Conservation (phyloP, 345 rosid genomes). For the Anastatica hierochuntica region DNA sequence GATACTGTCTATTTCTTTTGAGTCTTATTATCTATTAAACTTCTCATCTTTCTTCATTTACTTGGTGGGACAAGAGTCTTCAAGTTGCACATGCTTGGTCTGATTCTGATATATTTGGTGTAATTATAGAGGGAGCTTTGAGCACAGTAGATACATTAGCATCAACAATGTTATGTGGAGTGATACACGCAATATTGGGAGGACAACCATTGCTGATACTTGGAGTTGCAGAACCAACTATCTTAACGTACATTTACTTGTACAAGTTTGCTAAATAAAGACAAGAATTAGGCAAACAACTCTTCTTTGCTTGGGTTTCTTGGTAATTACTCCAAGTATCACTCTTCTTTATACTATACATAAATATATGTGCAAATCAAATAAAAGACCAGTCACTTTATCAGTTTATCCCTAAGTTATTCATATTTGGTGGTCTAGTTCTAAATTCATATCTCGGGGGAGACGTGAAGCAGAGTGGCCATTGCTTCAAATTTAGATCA, state of each 20-base stretch:
- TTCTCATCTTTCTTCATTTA: neutral
- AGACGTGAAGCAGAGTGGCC: no score
- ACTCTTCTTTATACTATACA: no score
- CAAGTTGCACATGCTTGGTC: conserved; percentile 8
- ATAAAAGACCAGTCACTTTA: no score
- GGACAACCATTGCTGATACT: conserved; percentile 74
- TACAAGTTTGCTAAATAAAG: conserved; percentile 60
- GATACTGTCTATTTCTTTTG: conserved; percentile 38
- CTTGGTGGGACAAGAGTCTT: conserved; percentile 1
- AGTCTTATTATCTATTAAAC: neutral
- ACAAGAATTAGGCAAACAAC: conserved; percentile 46
- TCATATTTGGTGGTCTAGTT: no score
- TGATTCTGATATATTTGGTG: no score
- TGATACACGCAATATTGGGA: conserved; percentile 68
- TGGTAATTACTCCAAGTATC: conserved; percentile 41
- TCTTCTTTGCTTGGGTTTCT: conserved; percentile 81
- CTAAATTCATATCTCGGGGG: no score
- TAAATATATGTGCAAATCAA: no score
- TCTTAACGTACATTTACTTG: no score
- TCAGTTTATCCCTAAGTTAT: no score
- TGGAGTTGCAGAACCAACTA: conserved; percentile 89
- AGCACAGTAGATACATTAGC: conserved; percentile 64
- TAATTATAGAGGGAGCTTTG: conserved; percentile 62
- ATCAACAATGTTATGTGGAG: conserved; percentile 74
- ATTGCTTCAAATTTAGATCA: no score